Conservation (phyloP, 495 filamentous ascomycete genomes). For the Penicillium ochrochloron region DNA sequence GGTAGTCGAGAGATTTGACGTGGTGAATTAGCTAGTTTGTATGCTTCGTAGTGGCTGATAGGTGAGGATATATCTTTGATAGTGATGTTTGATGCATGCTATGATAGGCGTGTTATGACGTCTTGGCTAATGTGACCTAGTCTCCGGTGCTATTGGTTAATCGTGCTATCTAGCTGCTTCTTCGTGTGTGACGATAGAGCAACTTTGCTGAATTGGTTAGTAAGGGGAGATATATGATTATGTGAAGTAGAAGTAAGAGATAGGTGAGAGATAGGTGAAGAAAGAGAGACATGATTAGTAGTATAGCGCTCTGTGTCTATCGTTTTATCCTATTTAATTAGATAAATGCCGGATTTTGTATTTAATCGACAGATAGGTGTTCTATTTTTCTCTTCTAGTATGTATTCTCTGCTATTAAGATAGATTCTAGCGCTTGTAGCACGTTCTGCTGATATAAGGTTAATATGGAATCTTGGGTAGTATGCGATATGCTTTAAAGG, state of each 20-base stretch:
- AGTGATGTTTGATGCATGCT: background rate
- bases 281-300: background rate
- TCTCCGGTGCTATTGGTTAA: background rate
- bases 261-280: background rate
- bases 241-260: background rate
- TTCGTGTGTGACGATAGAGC: background rate
- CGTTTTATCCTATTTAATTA: background rate
- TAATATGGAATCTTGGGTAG: background rate
- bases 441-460: background rate
- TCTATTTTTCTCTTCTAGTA: background rate
- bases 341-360: background rate
- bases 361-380: background rate
- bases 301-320: background rate
- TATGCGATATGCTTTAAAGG: background rate
- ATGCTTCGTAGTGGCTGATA: background rate
- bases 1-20: background rate
- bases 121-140: background rate
- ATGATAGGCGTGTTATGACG: background rate
- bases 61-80: background rate
- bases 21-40: background rate
- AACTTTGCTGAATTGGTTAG: background rate
- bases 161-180: background rate
- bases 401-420: background rate
- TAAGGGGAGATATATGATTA: background rate
- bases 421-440: background rate